phyloP scores from a whole-genome alignment of 306 rosid species.

The Coriaria nepalensis region DNA sequence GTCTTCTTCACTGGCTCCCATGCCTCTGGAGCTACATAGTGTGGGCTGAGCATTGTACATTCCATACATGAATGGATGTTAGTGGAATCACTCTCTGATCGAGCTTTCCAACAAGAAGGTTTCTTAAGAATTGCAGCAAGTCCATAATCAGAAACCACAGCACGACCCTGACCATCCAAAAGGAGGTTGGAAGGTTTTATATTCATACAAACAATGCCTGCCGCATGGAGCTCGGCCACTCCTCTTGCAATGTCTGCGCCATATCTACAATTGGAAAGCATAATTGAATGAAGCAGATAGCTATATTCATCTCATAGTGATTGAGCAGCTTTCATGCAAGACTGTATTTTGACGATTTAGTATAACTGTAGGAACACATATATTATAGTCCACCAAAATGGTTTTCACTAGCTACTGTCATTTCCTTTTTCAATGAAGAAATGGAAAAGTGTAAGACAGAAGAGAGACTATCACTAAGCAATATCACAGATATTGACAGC shows the following conservation, averaged over 20 bases:
- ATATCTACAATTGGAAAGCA: constrained; percentile 46
- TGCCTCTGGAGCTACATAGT: constrained; percentile 95
- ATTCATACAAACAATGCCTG: constrained; percentile 96
- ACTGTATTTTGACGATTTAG: too few species aligned
- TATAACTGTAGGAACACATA: too few species aligned
- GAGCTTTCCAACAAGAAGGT: constrained; percentile 80
- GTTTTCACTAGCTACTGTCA: too few species aligned
- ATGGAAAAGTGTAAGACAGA: too few species aligned
- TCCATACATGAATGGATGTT: constrained; percentile 95
- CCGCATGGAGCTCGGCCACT: constrained; percentile 96
- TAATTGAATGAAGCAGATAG: constrained; percentile 17
- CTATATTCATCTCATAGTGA: background rate
- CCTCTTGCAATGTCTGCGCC: constrained; percentile 98
- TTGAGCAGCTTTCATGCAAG: background rate
- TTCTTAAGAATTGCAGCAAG: constrained; percentile 89
- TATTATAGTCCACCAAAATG: too few species aligned
- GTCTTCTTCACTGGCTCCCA: constrained; percentile 97
- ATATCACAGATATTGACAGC: too few species aligned
- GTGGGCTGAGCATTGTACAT: constrained; percentile 94
- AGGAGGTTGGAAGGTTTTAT: constrained; percentile 95
- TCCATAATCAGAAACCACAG: constrained; percentile 94
- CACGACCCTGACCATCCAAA: constrained; percentile 75
- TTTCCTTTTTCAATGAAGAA: too few species aligned
- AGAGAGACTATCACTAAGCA: too few species aligned
- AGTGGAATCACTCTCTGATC: constrained; percentile 61